phyloP scores from a whole-genome alignment of 2,329 filamentous ascomycete species.

The Acrocalymma vagum region DNA sequence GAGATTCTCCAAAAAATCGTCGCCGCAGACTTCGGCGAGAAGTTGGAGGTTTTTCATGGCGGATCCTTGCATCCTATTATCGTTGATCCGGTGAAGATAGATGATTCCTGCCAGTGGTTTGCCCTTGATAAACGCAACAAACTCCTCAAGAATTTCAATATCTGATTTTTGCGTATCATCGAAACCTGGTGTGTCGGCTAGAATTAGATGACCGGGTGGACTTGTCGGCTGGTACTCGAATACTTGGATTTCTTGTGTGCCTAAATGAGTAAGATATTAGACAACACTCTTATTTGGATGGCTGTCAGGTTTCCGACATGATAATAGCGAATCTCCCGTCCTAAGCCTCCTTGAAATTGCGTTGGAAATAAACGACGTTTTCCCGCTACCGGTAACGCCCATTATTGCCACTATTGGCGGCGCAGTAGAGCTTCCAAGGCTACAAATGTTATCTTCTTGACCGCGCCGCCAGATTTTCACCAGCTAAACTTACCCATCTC shows the following conservation, averaged over 20 bases:
- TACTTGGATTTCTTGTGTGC: conserved; percentile 18
- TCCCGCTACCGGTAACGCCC: too few species aligned
- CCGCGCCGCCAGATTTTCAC: too few species aligned
- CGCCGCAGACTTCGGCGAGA: conserved; percentile 56
- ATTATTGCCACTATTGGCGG: too few species aligned
- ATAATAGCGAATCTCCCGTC: too few species aligned
- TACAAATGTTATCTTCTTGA: too few species aligned
- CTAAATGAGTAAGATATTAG: too few species aligned
- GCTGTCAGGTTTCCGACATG: too few species aligned
- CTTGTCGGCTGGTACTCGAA: conserved; percentile 16
- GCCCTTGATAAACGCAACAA: conserved; percentile 51
- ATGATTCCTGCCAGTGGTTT: conserved; percentile 58
- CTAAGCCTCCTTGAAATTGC: too few species aligned
- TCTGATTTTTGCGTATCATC: conserved; percentile 56
- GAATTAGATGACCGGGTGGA: conserved; percentile 21
- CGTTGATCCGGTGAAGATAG: conserved; percentile 57
- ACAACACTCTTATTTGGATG: too few species aligned
- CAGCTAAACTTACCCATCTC: too few species aligned
- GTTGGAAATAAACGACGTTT: too few species aligned
- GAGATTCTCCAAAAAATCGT: conserved; percentile 51
- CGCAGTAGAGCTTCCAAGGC: too few species aligned
- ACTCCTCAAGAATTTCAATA: conserved; percentile 54
- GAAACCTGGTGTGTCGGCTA: conserved; percentile 61
- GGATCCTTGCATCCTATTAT: conserved; percentile 51
- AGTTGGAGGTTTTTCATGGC: conserved; percentile 53